Evolutionary conservation across 257 asterid species (phyloP).

Genomic region (Scutellaria baicalensis): DNA sequence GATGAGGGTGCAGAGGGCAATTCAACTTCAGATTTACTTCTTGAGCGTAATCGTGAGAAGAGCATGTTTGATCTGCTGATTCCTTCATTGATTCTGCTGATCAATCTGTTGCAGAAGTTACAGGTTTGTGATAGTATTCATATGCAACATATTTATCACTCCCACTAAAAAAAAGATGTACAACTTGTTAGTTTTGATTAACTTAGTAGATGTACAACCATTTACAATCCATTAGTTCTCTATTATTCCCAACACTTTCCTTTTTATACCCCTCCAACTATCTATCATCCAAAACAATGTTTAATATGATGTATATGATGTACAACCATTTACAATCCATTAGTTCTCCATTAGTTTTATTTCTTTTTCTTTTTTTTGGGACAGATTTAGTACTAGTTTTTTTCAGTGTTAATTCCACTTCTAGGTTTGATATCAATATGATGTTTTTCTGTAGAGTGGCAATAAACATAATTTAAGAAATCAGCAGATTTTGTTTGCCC

Average conservation of each 20-base stretch:
- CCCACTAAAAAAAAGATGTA: too few relatives aligned
- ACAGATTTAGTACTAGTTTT: neutral
- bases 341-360: too few relatives aligned
- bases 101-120: constrained; percentile 74
- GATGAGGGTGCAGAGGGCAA: constrained; percentile 91
- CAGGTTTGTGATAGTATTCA: constrained; percentile 39
- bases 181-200: too few relatives aligned
- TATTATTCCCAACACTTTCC: too few relatives aligned
- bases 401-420: neutral
- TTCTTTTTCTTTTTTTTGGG: too few relatives aligned
- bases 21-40: constrained; percentile 84
- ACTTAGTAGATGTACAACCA: too few relatives aligned
- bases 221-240: too few relatives aligned
- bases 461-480: neutral
- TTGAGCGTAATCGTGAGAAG: constrained; percentile 94
- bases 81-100: constrained; percentile 75
- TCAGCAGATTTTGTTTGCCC: neutral
- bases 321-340: too few relatives aligned
- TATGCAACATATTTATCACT: neutral
- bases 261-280: too few relatives aligned
- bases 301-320: too few relatives aligned
- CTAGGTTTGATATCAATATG: constrained; percentile 2
- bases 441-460: neutral
- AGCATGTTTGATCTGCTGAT: constrained; percentile 74
- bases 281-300: too few relatives aligned